Percentiles rank a stretch among this genome's conserved stretches.
These are phyloP conservation scores for Tetracladium marchalianum DNA, from an alignment of 495 filamentous ascomycete genomes.

Conservation along the genomic window DNA sequence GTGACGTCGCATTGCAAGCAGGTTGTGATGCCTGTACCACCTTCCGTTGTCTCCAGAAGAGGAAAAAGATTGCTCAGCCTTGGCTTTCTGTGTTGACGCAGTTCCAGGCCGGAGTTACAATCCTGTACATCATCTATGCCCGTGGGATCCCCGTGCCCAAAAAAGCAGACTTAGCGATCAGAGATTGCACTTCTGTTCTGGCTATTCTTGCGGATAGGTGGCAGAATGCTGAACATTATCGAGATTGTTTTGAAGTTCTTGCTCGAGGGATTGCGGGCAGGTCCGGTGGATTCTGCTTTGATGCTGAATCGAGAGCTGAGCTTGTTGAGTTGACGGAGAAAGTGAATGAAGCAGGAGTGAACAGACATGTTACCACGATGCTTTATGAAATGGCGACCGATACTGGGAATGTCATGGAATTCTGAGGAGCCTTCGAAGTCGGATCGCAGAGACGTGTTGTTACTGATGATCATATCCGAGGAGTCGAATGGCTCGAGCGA, in stretches of 20 bases:
- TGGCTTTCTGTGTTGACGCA: constrained; percentile 3
- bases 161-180: constrained; percentile 1
- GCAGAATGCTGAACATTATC: constrained; percentile 6
- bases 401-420: not conserved
- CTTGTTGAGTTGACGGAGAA: not conserved
- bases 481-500: too few species aligned
- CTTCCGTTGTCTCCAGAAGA: constrained; percentile 3
- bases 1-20: constrained; percentile 1
- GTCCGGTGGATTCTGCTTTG: not conserved
- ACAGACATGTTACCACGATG: constrained; percentile 5
- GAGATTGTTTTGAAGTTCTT: constrained; percentile 8
- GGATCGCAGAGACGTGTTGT: too few species aligned
- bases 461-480: too few species aligned
- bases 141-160: not conserved
- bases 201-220: constrained; percentile 7
- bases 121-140: constrained; percentile 4
- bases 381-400: constrained; percentile 1
- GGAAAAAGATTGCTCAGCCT: not conserved
- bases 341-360: not conserved
- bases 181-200: constrained; percentile 2
- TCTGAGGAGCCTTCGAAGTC: too few species aligned
- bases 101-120: constrained; percentile 6
- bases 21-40: constrained; percentile 4
- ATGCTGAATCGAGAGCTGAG: not conserved
- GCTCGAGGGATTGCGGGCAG: not conserved